Evolutionary conservation across 73 alveolate genomes (phyloP).

Genomic region (Tetrahymena elliotti): DNA sequence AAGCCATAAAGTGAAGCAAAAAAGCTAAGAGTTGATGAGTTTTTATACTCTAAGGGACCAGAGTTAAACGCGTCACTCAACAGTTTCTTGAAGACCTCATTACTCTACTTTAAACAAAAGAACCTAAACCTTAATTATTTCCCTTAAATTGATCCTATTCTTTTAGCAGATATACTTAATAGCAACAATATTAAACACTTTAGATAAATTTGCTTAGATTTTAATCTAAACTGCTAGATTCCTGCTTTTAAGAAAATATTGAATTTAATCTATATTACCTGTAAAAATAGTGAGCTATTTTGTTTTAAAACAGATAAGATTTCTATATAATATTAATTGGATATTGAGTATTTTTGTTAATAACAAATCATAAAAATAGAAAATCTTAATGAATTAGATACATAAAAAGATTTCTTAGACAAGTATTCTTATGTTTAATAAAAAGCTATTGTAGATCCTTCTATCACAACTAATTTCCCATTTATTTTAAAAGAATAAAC

Average conservation of each 20-base stretch:
- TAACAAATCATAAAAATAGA: not conserved
- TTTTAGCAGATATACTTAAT: not conserved
- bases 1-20: not conserved
- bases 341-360: not conserved
- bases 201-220: not conserved
- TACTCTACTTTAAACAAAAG: not conserved
- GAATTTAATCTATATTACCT: not conserved
- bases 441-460: not conserved
- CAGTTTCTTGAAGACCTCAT: not conserved
- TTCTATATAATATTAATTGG: not conserved
- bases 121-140: not conserved
- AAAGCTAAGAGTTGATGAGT: not conserved
- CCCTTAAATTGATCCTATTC: not conserved
- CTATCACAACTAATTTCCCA: not conserved
- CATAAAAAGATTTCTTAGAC: not conserved
- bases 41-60: not conserved
- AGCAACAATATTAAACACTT: not conserved
- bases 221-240: not conserved
- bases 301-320: not conserved
- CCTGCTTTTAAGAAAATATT: not conserved
- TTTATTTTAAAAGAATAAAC: not conserved
- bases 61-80: not conserved
- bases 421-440: not conserved
- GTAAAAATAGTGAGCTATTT: not conserved
- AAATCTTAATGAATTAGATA: not conserved